Base-by-base conservation (phyloP, 768 basidiomycete species). In the Leucosporidium scottii region DNA sequence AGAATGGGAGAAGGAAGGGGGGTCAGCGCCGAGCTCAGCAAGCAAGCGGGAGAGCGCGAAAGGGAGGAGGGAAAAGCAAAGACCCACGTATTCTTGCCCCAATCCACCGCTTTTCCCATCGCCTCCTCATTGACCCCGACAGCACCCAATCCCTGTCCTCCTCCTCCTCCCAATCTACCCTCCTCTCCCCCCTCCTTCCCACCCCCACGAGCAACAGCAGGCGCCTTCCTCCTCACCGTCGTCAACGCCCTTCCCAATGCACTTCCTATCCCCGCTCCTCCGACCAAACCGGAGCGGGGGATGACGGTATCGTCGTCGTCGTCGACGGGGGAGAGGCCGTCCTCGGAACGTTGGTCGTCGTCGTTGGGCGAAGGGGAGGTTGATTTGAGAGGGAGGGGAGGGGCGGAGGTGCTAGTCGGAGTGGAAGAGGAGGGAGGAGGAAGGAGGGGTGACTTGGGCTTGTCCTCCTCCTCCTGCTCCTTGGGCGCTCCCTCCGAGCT, bases 241-340 rank as follows among this genome's bases (percentile, higher is more conserved):
- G 66, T 62, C 47, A 73, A 49, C 8, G 72, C 72, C 20, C 72
- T 31, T 0, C 72, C 72, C 25, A 73, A 59, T 0, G 72, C 72
- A 0, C 56, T 61, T 17, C 60, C 36, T 25, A 73, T 56, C 47
- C 65, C 55, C 23, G 39, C 39, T 53, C 63, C 62, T 21, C 62
- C 69, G 9, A 63, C 62, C 10, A 65, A 62, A n/a, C 65, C 69
- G 1, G 59, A 31, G 5, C 62, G 54, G 30, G 58, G 56, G 48
- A 68, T 34, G 28, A 64, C 18, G 12, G 31, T n/a, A 8, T 62
- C 59, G n/a, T 72, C 70, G 34, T 59, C 61, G 12, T 49, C 27
- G 51, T 53, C 60, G 25, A 47, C 21, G 36, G 44, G 39, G 44
- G n/a, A 15, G 4, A 30, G 20, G 0, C 62, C 67, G 34, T 64